phyloP scores from a whole-genome alignment of 371 early-diverging fungal genomes.

The Mucor velutinosus region DNA sequence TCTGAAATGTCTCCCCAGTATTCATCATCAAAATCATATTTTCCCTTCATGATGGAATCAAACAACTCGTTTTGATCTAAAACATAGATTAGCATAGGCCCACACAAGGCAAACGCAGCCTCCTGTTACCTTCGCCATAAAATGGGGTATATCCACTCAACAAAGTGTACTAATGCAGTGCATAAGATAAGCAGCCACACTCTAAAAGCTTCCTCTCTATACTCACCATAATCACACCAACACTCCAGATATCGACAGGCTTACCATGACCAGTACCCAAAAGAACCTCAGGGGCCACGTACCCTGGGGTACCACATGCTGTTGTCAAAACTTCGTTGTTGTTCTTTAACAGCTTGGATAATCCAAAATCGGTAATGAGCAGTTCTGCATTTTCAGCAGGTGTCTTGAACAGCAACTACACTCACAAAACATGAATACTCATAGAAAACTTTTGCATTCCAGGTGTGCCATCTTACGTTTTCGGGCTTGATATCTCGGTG shows the following conservation, averaged over 20 bases:
- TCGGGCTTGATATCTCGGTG: slow-evolving; percentile 88
- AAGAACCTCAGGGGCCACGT: slow-evolving; percentile 87
- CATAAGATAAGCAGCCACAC: neutral
- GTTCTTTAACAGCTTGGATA: slow-evolving; percentile 71
- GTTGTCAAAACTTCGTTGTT: slow-evolving; percentile 66
- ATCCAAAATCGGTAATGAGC: slow-evolving; percentile 79
- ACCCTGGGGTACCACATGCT: slow-evolving; percentile 85
- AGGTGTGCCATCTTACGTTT: slow-evolving; percentile 45
- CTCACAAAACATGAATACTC: neutral
- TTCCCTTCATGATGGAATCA: slow-evolving; percentile 62
- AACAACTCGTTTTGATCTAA: slow-evolving; percentile 61
- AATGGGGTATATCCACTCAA: slow-evolving; percentile 89
- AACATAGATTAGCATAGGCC: neutral
- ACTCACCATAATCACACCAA: slow-evolving; percentile 81
- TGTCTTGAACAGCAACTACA: slow-evolving; percentile 59
- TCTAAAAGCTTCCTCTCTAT: neutral
- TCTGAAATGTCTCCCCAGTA: slow-evolving; percentile 79
- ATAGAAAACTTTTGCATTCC: neutral
- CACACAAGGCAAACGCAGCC: neutral
- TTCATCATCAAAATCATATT: slow-evolving; percentile 72
- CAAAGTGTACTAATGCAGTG: slow-evolving; percentile 62
- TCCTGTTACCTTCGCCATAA: slow-evolving; percentile 59
- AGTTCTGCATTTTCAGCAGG: slow-evolving; percentile 53
- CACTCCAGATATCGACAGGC: slow-evolving; percentile 86
- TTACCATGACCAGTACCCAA: slow-evolving; percentile 62